Evolutionary conservation across 257 asterid species (phyloP).

Genomic region (Solanum phureja): DNA sequence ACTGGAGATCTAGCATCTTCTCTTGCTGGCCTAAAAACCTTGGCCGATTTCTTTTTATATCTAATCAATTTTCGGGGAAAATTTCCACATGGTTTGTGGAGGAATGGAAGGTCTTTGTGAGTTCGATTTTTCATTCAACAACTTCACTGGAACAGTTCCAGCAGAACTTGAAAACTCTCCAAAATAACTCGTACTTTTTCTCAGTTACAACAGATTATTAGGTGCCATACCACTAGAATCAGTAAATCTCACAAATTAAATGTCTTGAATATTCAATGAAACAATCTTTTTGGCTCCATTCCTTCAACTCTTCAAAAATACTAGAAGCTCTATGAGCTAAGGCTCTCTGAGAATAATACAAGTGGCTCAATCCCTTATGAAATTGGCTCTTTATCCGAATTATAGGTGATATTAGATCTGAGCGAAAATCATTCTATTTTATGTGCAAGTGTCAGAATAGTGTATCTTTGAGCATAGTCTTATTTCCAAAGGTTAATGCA

Average conservation of each 20-base stretch:
- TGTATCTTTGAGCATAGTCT: background rate
- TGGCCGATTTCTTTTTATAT: constrained; percentile 42
- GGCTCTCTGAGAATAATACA: constrained; percentile 50
- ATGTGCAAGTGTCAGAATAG: background rate
- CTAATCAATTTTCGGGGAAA: constrained; percentile 38
- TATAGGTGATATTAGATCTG: constrained; percentile 70
- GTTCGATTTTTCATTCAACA: constrained; percentile 59
- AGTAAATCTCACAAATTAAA: constrained; percentile 55
- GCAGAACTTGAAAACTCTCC: constrained; percentile 57
- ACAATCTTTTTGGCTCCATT: constrained; percentile 51
- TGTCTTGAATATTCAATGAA: constrained; percentile 58
- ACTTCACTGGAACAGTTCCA: constrained; percentile 55
- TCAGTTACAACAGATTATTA: constrained; percentile 38
- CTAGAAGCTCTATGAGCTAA: constrained; percentile 64
- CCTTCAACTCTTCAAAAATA: constrained; percentile 63
- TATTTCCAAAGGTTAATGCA: background rate
- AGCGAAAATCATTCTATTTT: constrained; percentile 31
- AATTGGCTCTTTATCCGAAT: constrained; percentile 46
- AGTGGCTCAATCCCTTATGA: constrained; percentile 46
- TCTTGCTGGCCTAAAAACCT: constrained; percentile 41
- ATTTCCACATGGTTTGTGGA: constrained; percentile 66
- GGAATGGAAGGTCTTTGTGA: constrained; percentile 53
- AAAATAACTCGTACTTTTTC: constrained; percentile 40
- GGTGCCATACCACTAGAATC: constrained; percentile 61
- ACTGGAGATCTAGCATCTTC: constrained; percentile 40